Percentiles rank a stretch among this genome's conserved stretches.
phyloP scores from a whole-genome alignment of 2,329 filamentous ascomycete species.

The Fusarium acutatum region DNA sequence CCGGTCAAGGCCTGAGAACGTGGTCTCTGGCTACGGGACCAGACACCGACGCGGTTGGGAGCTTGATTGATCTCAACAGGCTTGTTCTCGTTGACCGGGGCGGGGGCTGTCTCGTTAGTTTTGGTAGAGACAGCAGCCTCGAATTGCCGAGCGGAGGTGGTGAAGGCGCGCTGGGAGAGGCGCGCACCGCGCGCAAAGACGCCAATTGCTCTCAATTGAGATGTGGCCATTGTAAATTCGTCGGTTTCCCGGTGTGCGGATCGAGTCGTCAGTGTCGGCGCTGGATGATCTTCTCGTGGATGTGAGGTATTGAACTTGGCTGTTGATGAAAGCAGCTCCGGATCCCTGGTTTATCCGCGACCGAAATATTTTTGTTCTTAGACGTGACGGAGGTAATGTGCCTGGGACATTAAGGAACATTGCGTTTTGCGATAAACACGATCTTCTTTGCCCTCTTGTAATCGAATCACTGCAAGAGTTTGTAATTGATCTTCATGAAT shows the following conservation, averaged over 20 bases:
- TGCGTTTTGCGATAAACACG: constrained; percentile 8
- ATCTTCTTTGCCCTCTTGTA: not conserved
- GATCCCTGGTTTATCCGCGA: constrained; percentile 35
- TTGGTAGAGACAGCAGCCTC: constrained; percentile 53
- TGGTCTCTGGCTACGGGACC: constrained; percentile 87
- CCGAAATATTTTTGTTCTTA: constrained; percentile 34
- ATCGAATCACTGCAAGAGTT: not conserved
- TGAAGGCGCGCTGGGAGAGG: constrained; percentile 57
- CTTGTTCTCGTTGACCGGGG: constrained; percentile 53
- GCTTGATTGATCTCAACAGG: constrained; percentile 73
- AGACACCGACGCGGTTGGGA: constrained; percentile 82
- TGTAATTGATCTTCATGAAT: not conserved
- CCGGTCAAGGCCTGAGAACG: constrained; percentile 88
- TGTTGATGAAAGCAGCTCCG: constrained; percentile 14
- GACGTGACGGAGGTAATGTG: constrained; percentile 3
- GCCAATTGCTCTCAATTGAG: constrained; percentile 56
- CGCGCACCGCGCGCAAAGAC: constrained; percentile 56
- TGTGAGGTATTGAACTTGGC: constrained; percentile 37
- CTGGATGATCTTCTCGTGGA: constrained; percentile 27
- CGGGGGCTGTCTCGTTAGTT: constrained; percentile 53
- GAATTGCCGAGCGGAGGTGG: constrained; percentile 57
- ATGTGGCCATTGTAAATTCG: constrained; percentile 51
- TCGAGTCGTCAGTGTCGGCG: constrained; percentile 39
- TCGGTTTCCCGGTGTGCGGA: constrained; percentile 39
- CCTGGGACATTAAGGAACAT: not conserved